Conservation (phyloP, 352 stramenopile genomes). For the Globisporangium acanthophoron region DNA sequence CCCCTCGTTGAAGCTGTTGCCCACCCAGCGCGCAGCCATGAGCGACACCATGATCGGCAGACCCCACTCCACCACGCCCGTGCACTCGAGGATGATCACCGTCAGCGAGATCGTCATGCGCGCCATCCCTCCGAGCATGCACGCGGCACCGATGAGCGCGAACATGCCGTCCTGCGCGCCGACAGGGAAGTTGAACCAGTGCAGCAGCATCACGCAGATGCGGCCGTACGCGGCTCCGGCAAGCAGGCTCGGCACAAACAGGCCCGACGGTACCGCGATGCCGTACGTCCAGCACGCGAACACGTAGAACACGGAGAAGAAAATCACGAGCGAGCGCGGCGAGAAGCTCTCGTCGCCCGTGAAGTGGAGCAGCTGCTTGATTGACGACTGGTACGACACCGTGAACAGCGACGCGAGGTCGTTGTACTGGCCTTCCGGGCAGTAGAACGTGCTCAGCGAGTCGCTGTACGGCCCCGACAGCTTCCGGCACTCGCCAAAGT, state of each 20-base stretch:
- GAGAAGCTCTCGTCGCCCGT: constrained; percentile 88
- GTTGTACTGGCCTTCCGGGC: constrained; percentile 95
- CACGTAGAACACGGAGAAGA: constrained; percentile 94
- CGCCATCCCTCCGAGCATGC: constrained; percentile 94
- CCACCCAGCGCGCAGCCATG: constrained; percentile 95
- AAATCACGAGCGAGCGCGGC: constrained; percentile 91
- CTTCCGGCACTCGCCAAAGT: constrained; percentile 59
- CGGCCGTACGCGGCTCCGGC: constrained; percentile 93
- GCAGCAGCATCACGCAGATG: constrained; percentile 62
- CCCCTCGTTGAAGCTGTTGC: constrained; percentile 98
- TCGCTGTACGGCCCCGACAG: constrained; percentile 56
- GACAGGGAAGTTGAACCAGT: constrained; percentile 55
- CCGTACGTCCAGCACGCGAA: constrained; percentile 95
- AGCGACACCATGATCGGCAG: constrained; percentile 98
- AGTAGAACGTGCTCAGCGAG: constrained; percentile 92
- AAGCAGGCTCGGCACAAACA: constrained; percentile 97
- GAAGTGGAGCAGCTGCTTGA: constrained; percentile 97
- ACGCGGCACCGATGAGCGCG: constrained; percentile 94
- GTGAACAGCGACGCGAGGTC: constrained; percentile 96
- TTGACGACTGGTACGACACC: constrained; percentile 91
- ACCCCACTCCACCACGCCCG: constrained; percentile 97
- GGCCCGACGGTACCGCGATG: constrained; percentile 93
- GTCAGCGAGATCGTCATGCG: constrained; percentile 98
- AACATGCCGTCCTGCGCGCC: constrained; percentile 91
- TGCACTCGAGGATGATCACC: constrained; percentile 98